Evolutionary conservation across 2,329 filamentous ascomycete genomes (phyloP).

Genomic region (Colletotrichum sidae): DNA sequence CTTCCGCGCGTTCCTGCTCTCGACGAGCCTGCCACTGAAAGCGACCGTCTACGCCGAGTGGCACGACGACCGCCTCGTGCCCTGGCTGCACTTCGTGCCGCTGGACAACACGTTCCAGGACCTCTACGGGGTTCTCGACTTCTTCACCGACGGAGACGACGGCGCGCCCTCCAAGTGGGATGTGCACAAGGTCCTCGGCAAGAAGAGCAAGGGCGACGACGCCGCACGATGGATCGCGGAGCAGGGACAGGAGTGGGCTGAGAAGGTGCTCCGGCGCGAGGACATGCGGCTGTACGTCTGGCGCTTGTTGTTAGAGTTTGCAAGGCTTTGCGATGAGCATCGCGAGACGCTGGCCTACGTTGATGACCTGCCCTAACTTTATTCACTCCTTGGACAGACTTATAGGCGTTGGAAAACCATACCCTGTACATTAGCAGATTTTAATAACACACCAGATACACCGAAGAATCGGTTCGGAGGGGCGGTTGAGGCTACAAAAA

Average conservation of each 20-base stretch:
- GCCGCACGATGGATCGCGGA: constrained; percentile 71
- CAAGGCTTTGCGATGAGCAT: constrained; percentile 60
- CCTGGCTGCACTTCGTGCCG: constrained; percentile 80
- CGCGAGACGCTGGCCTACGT: constrained; percentile 57
- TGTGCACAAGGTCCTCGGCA: constrained; percentile 28
- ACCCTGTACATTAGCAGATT: too few species aligned
- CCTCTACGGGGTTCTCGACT: constrained; percentile 73
- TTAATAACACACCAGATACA: too few species aligned
- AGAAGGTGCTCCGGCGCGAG: constrained; percentile 69
- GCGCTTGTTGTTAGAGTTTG: constrained; percentile 70
- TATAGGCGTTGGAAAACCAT: too few species aligned
- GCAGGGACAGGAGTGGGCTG: constrained; percentile 70
- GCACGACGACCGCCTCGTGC: constrained; percentile 76
- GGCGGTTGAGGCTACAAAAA: too few species aligned
- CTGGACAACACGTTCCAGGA: constrained; percentile 77
- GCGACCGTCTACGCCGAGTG: constrained; percentile 79
- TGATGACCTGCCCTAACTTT: constrained; percentile 49
- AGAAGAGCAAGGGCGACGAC: constrained; percentile 55
- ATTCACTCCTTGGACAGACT: not conserved
- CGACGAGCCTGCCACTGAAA: constrained; percentile 75
- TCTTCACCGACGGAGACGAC: constrained; percentile 66
- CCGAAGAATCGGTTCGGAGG: too few species aligned
- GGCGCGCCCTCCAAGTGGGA: constrained; percentile 19
- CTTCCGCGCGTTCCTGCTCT: constrained; percentile 73
- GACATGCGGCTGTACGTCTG: constrained; percentile 77